Conservation (phyloP, 495 filamentous ascomycete genomes). For the Tirmania nivea region DNA sequence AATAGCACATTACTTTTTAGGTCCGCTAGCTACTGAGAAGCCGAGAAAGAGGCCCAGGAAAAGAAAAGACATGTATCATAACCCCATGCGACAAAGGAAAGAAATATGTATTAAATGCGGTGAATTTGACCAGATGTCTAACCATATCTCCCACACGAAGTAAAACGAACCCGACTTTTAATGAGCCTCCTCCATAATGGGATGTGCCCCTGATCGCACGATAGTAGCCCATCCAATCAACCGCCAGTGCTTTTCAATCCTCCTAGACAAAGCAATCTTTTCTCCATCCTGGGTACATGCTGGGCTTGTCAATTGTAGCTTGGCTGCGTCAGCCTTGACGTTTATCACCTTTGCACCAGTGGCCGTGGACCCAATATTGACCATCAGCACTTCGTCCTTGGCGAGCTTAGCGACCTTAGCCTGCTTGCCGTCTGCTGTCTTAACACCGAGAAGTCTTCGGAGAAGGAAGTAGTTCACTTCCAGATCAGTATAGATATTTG, state of each 20-base stretch:
- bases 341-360: constrained; percentile 87
- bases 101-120: neutral
- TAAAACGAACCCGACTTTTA: neutral
- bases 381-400: constrained; percentile 98
- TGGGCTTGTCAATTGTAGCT: constrained; percentile 66
- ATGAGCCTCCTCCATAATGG: neutral
- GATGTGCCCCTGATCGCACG: constrained; percentile 20
- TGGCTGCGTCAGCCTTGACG: constrained; percentile 92
- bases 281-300: constrained; percentile 87
- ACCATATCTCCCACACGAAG: too few species aligned
- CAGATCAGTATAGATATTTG: constrained; percentile 88
- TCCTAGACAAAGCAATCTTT: constrained; percentile 86
- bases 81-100: neutral
- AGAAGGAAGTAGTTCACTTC: constrained; percentile 99
- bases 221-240: constrained; percentile 95
- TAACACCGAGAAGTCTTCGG: constrained; percentile 80
- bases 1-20: too few species aligned
- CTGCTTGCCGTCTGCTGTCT: constrained; percentile 95
- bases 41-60: neutral
- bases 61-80: neutral
- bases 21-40: too few species aligned
- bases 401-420: constrained; percentile 93
- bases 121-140: neutral
- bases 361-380: constrained; percentile 94
- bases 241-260: constrained; percentile 99